A percentile compares a stretch with the other conserved stretches of the same genome.
phyloP scores from a whole-genome alignment of 768 basidiomycete genomes.

The Tulasnella calospora region DNA sequence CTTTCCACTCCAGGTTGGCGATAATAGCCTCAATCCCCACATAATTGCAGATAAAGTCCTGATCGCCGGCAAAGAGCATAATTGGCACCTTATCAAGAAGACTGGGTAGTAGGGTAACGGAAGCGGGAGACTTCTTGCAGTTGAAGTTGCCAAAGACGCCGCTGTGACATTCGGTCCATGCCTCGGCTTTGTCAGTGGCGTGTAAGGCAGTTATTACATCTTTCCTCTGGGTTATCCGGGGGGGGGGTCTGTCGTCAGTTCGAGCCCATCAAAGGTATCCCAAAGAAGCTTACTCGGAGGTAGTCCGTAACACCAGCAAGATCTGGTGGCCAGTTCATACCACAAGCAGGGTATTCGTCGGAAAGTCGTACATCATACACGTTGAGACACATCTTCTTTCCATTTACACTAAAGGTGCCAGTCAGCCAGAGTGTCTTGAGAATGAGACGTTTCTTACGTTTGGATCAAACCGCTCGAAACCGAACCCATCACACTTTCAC shows the following conservation, averaged over 20 bases:
- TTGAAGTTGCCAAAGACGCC: constrained; percentile 61
- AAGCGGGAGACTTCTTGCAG: constrained; percentile 54
- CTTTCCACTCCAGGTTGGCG: constrained; percentile 78
- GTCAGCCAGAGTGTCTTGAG: neutral
- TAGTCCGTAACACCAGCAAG: constrained; percentile 69
- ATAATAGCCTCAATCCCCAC: constrained; percentile 85
- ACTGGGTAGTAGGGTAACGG: constrained; percentile 69
- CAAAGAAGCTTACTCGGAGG: constrained; percentile 57
- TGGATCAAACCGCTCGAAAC: constrained; percentile 38
- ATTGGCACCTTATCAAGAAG: constrained; percentile 76
- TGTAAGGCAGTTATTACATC: constrained; percentile 84
- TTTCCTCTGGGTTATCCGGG: constrained; percentile 47
- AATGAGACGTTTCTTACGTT: constrained; percentile 26
- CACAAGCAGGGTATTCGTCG: constrained; percentile 81
- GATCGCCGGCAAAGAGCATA: constrained; percentile 90
- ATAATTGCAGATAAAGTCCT: constrained; percentile 96
- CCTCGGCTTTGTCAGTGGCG: constrained; percentile 65
- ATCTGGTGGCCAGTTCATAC: constrained; percentile 97
- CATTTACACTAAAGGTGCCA: constrained; percentile 52
- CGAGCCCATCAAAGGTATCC: neutral
- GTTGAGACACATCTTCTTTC: constrained; percentile 75
- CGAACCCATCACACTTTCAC: constrained; percentile 54
- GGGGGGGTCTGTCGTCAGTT: constrained; percentile 17
- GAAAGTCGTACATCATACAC: constrained; percentile 92
- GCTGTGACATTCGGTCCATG: constrained; percentile 82